Conservation (phyloP, 345 rosid species). For the Pelargonium nanum region DNA sequence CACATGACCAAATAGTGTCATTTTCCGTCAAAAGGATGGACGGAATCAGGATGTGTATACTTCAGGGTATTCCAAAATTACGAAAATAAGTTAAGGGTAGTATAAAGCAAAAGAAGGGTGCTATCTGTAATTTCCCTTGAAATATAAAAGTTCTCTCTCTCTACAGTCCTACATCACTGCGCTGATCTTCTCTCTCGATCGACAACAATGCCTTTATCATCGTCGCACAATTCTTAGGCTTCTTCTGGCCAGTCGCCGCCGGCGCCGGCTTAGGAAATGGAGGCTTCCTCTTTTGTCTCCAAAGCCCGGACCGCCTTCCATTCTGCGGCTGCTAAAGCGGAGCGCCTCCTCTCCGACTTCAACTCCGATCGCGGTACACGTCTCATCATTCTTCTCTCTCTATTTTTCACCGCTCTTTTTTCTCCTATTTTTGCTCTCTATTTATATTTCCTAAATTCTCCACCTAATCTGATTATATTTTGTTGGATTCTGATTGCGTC, state of each 20-base stretch:
- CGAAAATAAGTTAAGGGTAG: too few species aligned
- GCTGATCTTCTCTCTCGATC: too few species aligned
- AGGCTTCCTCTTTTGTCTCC: slow-evolving; percentile 65
- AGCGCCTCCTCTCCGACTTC: slow-evolving; percentile 79
- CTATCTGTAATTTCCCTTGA: too few species aligned
- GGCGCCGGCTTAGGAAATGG: slow-evolving; percentile 23
- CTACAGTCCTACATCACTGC: neutral
- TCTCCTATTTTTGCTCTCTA: neutral
- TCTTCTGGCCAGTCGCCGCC: too few species aligned
- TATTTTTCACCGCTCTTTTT: too few species aligned
- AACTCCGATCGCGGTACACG: slow-evolving; percentile 64
- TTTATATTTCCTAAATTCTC: slow-evolving; percentile 8
- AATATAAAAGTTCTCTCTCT: too few species aligned
- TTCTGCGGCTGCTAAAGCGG: slow-evolving; percentile 97
- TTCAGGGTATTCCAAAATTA: too few species aligned
- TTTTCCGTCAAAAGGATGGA: too few species aligned
- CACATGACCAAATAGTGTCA: too few species aligned
- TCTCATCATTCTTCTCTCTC: neutral
- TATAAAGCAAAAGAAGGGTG: too few species aligned
- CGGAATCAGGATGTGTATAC: too few species aligned
- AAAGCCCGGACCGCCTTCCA: slow-evolving; percentile 85
- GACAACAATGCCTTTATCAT: neutral
- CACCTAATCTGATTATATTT: too few species aligned
- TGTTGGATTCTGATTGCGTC: neutral
- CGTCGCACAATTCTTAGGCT: neutral